Evolutionary conservation across 202 grass and related monocot genomes (phyloP).

Genomic region (Panicum virgatum): DNA sequence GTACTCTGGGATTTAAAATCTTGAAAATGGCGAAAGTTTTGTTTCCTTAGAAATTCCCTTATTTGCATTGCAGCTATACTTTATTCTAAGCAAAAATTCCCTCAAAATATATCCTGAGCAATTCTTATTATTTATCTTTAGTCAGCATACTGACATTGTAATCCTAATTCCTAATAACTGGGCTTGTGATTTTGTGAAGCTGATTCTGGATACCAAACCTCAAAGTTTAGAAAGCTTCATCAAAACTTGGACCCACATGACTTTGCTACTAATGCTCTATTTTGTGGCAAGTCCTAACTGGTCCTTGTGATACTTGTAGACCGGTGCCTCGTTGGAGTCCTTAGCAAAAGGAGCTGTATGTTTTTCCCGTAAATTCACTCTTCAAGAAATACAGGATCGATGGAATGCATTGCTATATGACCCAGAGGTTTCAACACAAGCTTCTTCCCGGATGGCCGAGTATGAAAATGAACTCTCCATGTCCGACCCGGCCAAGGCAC

Average conservation of each 20-base stretch:
- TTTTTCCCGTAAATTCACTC: conserved; percentile 77
- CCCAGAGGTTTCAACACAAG: conserved; percentile 58
- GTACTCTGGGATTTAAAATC: not conserved
- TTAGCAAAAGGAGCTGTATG: conserved; percentile 89
- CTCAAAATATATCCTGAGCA: not conserved
- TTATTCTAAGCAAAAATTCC: not conserved
- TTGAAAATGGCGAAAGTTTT: not conserved
- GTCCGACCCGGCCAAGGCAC: conserved; percentile 59
- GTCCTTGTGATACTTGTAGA: conserved; percentile 47
- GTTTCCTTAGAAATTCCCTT: not conserved
- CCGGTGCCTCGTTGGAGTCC: conserved; percentile 93
- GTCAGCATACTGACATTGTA: conserved; percentile 26
- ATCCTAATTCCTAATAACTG: conserved; percentile 2
- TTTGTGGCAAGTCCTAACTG: conserved; percentile 15
- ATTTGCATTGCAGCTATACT: not conserved
- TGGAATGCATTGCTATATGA: conserved; percentile 85
- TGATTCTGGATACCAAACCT: not conserved
- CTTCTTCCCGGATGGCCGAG: conserved; percentile 71
- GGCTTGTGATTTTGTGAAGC: conserved; percentile 18
- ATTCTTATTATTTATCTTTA: not conserved
- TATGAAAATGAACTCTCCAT: conserved; percentile 60
- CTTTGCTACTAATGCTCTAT: conserved; percentile 5
- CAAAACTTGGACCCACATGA: conserved; percentile 1
- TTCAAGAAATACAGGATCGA: conserved; percentile 88
- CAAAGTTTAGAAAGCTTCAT: not conserved